Evolutionary conservation across 2,329 filamentous ascomycete genomes (phyloP), one percentile per base, ranked within the genome.

Genomic region (Ophiostoma ips): DNA sequence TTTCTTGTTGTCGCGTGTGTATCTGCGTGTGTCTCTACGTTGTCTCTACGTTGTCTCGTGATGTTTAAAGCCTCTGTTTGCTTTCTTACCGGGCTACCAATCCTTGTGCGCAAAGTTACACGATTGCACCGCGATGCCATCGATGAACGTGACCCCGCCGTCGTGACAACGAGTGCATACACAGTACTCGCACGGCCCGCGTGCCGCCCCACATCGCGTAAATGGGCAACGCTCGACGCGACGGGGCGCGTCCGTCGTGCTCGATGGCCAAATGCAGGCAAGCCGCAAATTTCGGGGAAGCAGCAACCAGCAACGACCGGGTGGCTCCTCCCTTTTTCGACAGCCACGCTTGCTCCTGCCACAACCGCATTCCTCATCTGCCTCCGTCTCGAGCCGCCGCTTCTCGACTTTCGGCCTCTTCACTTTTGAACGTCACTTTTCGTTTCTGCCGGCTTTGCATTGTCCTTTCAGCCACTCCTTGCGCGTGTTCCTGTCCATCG

Each of bases 151-250:
- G n/a, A n/a, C n/a, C n/a, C n/a, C n/a, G n/a, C n/a, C n/a, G n/a
- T n/a, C n/a, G n/a, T 30, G 30, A 5, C 9, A 16, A n/a, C 15
- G 9, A 30, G 40, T 30, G 2, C 5, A 31, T 28, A 4, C 3
- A 43, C 40, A 30, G n/a, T 18, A 16, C 11, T 1, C 13, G 15
- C 40, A 43, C 40, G 15, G 40, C 9, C 31, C 33, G 19, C 48
- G 48, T 15, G 35, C 19, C 18, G 40, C 34, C 44, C n/a, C 30
- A 28, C 50, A 51, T 48, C 53, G 53, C 53, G 54, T 55, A 49
- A 54, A 53, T 52, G 41, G 52, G 38, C 40, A 24, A 45, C 47
- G 21, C 8, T 5, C 35, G 52, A 53, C 48, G 50, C 52, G 54
- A 45, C 50, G 16, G 40, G 40, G 12, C 40, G 40, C 40, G 40